Conservation (phyloP, 352 stramenopile species). For the Phytophthora boehmeriae region DNA sequence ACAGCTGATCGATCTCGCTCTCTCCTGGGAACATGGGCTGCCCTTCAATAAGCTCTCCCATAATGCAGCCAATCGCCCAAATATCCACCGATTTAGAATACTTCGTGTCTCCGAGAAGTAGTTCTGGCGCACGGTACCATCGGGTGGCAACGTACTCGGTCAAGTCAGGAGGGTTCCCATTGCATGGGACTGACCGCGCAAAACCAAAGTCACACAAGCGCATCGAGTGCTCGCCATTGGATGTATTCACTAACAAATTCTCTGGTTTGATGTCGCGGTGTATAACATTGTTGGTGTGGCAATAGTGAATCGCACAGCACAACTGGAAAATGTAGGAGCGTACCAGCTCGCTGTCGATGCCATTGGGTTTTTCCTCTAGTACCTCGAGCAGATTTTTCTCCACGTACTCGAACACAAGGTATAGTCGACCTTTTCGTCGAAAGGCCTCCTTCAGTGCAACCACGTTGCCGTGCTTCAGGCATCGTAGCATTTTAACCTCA, state of each 20-base stretch:
- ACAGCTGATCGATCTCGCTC: conserved; percentile 98
- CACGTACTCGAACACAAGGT: conserved; percentile 99
- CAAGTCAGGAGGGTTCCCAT: conserved; percentile 89
- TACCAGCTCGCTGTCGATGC: conserved; percentile 92
- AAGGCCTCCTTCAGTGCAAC: conserved; percentile 98
- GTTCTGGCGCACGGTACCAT: conserved; percentile 98
- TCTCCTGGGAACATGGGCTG: conserved; percentile 99
- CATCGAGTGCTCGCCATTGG: conserved; percentile 93
- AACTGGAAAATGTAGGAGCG: conserved; percentile 99
- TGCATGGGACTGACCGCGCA: conserved; percentile 79
- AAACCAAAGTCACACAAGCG: conserved; percentile 99
- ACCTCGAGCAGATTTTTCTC: conserved; percentile 96
- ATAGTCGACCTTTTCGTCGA: conserved; percentile 95
- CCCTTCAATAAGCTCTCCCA: conserved; percentile 96
- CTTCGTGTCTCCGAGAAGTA: conserved; percentile 99
- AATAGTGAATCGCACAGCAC: conserved; percentile 96
- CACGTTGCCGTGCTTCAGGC: conserved; percentile 98
- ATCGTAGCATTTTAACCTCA: conserved; percentile 98
- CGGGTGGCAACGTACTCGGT: conserved; percentile 99
- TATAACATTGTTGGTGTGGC: conserved; percentile 96
- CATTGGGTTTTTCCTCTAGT: conserved; percentile 90
- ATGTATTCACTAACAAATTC: conserved; percentile 97
- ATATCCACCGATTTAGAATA: conserved; percentile 97
- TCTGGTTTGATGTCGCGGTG: conserved; percentile 99
- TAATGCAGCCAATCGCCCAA: conserved; percentile 98